Percentiles rank a stretch among this genome's conserved stretches.
Conservation (phyloP, 805 yeast species). For the Ogataea populi-albae region DNA sequence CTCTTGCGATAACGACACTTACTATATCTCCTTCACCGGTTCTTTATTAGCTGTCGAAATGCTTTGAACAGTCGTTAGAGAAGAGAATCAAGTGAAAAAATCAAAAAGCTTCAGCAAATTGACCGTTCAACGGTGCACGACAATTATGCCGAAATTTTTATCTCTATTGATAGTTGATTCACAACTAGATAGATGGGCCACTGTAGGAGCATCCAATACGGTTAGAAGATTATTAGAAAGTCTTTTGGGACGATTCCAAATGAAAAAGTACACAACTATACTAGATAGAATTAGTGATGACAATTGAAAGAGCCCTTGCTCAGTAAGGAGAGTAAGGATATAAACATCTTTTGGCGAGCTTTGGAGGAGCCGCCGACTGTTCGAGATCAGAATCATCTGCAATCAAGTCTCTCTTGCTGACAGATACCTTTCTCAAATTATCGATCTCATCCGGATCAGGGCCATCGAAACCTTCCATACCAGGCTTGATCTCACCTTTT, state of each 20-base stretch:
- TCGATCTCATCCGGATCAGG: slow-evolving; percentile 22
- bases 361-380: slow-evolving; percentile 2
- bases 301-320: neutral
- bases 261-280: neutral
- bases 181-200: too few relatives aligned
- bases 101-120: too few relatives aligned
- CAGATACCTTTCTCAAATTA: slow-evolving; percentile 12
- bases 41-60: too few relatives aligned
- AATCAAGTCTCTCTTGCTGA: slow-evolving; percentile 17
- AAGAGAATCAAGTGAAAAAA: too few relatives aligned
- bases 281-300: neutral
- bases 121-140: too few relatives aligned
- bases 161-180: too few relatives aligned
- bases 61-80: too few relatives aligned
- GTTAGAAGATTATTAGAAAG: too few relatives aligned
- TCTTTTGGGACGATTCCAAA: neutral
- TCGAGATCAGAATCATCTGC: slow-evolving; percentile 9
- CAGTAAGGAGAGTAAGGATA: slow-evolving; percentile 24
- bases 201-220: too few relatives aligned
- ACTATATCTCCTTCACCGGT: too few relatives aligned
- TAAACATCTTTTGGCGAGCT: slow-evolving; percentile 21
- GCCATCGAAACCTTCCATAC: slow-evolving; percentile 26
- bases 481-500: slow-evolving; percentile 35
- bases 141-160: too few relatives aligned
- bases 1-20: too few relatives aligned